Conservation (phyloP, 179 eudicot species). For the Vitellaria paradoxa region DNA sequence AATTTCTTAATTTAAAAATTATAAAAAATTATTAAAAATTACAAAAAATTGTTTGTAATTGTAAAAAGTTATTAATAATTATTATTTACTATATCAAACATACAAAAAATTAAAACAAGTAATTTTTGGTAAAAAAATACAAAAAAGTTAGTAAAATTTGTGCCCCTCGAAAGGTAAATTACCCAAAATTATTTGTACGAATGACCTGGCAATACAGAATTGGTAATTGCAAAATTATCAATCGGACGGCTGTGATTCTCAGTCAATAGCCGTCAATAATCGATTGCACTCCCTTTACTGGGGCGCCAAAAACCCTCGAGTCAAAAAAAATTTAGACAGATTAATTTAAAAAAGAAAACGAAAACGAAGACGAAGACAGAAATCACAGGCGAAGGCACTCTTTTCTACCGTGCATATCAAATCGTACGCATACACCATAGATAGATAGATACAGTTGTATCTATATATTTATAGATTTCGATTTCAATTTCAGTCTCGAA, state of each 20-base stretch:
- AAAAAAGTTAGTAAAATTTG: too few relatives aligned
- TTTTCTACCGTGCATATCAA: too few relatives aligned
- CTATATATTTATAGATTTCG: background rate
- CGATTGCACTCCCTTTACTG: background rate
- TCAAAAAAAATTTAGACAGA: background rate
- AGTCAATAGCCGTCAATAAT: background rate
- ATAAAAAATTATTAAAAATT: too few relatives aligned
- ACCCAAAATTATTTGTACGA: too few relatives aligned
- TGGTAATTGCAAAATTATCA: background rate
- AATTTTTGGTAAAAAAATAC: too few relatives aligned
- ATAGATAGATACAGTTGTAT: background rate
- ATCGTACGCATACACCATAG: background rate
- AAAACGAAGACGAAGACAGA: background rate
- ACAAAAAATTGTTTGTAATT: too few relatives aligned
- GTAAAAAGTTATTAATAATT: too few relatives aligned
- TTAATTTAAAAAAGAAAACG: background rate
- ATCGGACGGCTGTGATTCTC: background rate
- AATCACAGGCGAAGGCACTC: too few relatives aligned
- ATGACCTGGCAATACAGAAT: background rate
- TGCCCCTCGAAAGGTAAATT: too few relatives aligned
- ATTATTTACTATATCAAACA: too few relatives aligned
- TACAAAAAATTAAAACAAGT: too few relatives aligned
- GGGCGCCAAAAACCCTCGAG: conserved; percentile 9
- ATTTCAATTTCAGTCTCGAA: background rate
- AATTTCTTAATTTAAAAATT: too few relatives aligned